Evolutionary conservation across 2,329 filamentous ascomycete species (phyloP), one percentile per base, ranked within the genome.

Genomic region (Xylariaceae sp.): DNA sequence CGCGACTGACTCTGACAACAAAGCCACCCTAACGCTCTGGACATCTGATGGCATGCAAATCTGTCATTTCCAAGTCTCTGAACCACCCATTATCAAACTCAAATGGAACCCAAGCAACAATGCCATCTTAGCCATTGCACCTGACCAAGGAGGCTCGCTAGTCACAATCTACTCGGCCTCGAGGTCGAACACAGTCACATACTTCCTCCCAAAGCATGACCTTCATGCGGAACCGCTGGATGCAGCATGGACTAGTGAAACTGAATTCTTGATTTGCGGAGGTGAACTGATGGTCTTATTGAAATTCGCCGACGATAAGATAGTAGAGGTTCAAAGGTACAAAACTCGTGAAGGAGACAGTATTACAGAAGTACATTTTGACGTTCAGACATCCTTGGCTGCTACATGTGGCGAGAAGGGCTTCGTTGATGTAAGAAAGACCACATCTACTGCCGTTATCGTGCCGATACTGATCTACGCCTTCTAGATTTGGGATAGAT

Each of bases 361-460:
- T 27, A 75, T 85, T 45, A 74, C 71, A 1, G 76, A 78, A 43
- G 73, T 85, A 0, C 71, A 80, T 30, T 85, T 76, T 53, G 82
- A 86, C 61, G 66, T 67, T 63, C 68, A 68, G 18, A 77, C 78
- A 17, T 75, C 71, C 42, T 59, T 82, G 31, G 74, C 77, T 12
- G 82, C 82, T 1, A 84, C 82, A 0, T 77, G 79, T 4, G 81
- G 77, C 58, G 77, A 83, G 43, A 80, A 76, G 55, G 82, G 82
- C 22, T 74, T 69, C 42, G 72, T 85, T 43, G 80, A 84, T 67
- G 81, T 85, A 71, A 71, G 81, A 65, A 47, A 36, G 30, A 36
- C 17, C 17, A n/a, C 38, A n/a, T 36, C 30, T 30, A 39, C 6
- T 36, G 7, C 40, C 11, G 3, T 33, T 42, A 11, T 17, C 14